These are phyloP conservation scores for Vitis riparia DNA, from an alignment of 164 flowering plant genomes.

Conservation along the genomic window DNA sequence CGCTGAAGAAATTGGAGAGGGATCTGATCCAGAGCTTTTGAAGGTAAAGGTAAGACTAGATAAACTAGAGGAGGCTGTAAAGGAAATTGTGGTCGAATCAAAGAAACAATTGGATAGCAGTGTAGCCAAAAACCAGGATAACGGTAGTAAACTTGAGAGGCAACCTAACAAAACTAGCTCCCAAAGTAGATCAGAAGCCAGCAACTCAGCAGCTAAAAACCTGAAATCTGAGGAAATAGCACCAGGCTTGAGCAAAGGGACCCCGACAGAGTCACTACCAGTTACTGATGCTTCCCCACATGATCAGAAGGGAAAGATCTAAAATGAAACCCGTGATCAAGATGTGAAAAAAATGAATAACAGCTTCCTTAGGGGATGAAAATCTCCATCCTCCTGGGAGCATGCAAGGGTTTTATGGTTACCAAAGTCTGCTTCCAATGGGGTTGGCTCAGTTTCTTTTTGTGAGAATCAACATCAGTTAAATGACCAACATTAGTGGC, in stretches of 20 bases:
- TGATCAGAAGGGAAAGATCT: conserved; percentile 15
- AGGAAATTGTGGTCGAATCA: conserved; percentile 56
- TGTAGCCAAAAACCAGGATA: conserved; percentile 9
- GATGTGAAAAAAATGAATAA: background rate
- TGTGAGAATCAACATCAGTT: no score
- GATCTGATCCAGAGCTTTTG: conserved; percentile 39
- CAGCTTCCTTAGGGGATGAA: no score
- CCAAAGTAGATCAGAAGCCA: conserved; percentile 13
- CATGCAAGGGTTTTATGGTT: no score
- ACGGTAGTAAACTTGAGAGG: conserved; percentile 13
- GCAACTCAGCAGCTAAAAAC: conserved; percentile 14
- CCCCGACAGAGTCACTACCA: conserved; percentile 3
- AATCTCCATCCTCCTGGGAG: no score
- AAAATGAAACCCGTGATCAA: conserved; percentile 8
- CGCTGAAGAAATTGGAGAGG: conserved; percentile 30
- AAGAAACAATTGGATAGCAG: conserved; percentile 31
- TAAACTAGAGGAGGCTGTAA: conserved; percentile 63
- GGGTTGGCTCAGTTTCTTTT: no score
- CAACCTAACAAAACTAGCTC: background rate
- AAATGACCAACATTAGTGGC: no score
- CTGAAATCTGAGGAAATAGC: conserved; percentile 1
- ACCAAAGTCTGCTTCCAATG: no score
- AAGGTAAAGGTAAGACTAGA: conserved; percentile 69
- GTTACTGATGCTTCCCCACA: conserved; percentile 11
- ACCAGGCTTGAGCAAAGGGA: conserved; percentile 6